Percentiles rank a stretch among this genome's conserved stretches.
phyloP scores from a whole-genome alignment of 495 filamentous ascomycete species.

The Podospora comata region DNA sequence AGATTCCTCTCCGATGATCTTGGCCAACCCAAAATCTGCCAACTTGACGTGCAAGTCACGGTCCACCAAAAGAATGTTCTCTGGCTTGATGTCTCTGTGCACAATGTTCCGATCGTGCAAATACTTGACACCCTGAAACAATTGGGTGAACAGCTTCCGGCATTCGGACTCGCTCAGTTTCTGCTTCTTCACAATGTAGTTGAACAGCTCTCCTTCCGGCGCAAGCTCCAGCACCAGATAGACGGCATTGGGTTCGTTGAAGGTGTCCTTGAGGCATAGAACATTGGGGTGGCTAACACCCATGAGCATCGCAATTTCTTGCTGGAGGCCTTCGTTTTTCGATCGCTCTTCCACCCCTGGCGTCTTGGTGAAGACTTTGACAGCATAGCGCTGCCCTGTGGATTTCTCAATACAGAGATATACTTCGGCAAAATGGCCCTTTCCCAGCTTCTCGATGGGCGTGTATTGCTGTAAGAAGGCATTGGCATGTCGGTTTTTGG shows the following conservation, averaged over 20 bases:
- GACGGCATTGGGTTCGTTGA: conserved; percentile 85
- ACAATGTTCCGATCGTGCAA: conserved; percentile 96
- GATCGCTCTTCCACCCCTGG: conserved; percentile 73
- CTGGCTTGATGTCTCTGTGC: conserved; percentile 97
- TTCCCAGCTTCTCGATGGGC: conserved; percentile 81
- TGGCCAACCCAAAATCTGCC: conserved; percentile 95
- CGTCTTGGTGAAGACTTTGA: conserved; percentile 88
- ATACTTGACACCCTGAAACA: conserved; percentile 93
- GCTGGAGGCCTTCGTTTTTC: conserved; percentile 80
- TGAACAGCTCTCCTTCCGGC: conserved; percentile 91
- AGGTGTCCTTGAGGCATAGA: conserved; percentile 90
- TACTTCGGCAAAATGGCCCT: conserved; percentile 95
- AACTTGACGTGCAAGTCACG: conserved; percentile 83
- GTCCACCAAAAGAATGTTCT: conserved; percentile 91
- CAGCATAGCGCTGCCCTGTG: conserved; percentile 80
- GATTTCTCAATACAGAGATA: conserved; percentile 84
- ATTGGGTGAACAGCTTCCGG: conserved; percentile 81
- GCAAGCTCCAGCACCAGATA: conserved; percentile 93
- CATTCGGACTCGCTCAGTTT: conserved; percentile 83
- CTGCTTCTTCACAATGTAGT: conserved; percentile 81
- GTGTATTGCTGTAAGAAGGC: conserved; percentile 84
- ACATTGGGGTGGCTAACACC: conserved; percentile 94
- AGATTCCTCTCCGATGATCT: conserved; percentile 97
- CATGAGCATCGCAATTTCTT: conserved; percentile 96
- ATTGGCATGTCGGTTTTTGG: conserved; percentile 67